phyloP scores from a whole-genome alignment of 2,329 filamentous ascomycete genomes.

The Fusarium dlaminii region DNA sequence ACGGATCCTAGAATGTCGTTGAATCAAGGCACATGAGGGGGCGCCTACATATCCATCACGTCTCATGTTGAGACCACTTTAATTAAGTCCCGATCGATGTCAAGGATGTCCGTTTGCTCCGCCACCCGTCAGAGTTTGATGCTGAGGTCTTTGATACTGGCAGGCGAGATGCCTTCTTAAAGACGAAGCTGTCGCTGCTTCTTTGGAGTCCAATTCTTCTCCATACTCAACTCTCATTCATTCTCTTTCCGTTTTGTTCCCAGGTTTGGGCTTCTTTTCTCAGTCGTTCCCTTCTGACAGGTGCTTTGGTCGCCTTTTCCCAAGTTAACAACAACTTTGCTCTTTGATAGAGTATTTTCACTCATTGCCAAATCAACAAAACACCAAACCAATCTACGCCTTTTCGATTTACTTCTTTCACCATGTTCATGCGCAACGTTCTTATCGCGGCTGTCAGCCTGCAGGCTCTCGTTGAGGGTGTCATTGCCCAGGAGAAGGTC shows the following conservation, averaged over 20 bases:
- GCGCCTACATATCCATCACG: slow-evolving; percentile 33
- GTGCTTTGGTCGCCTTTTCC: slow-evolving; percentile 41
- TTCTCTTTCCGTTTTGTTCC: slow-evolving; percentile 37
- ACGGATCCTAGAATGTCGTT: slow-evolving; percentile 15
- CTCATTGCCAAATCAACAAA: slow-evolving; percentile 38
- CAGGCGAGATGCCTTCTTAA: slow-evolving; percentile 22
- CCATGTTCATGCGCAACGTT: slow-evolving; percentile 39
- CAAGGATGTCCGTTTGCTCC: slow-evolving; percentile 30
- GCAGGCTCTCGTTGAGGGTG: slow-evolving; percentile 32
- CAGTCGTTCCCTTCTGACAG: slow-evolving; percentile 41
- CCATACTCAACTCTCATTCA: slow-evolving; percentile 30
- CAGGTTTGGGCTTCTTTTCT: slow-evolving; percentile 39
- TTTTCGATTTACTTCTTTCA: slow-evolving; percentile 16
- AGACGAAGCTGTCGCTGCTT: slow-evolving; percentile 28
- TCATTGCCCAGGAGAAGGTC: slow-evolving; percentile 34
- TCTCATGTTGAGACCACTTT: slow-evolving; percentile 43
- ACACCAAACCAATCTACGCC: slow-evolving; percentile 12
- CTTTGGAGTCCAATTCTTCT: slow-evolving; percentile 18
- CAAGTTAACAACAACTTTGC: slow-evolving; percentile 28
- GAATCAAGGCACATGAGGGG: slow-evolving; percentile 15
- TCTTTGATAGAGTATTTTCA: slow-evolving; percentile 44
- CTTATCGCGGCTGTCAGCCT: slow-evolving; percentile 39
- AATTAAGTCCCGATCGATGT: slow-evolving; percentile 39
- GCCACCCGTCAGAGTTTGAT: slow-evolving; percentile 22
- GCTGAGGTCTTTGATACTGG: slow-evolving; percentile 12